phyloP scores from a whole-genome alignment of 2,329 filamentous ascomycete species.

The Cercospora sp. region DNA sequence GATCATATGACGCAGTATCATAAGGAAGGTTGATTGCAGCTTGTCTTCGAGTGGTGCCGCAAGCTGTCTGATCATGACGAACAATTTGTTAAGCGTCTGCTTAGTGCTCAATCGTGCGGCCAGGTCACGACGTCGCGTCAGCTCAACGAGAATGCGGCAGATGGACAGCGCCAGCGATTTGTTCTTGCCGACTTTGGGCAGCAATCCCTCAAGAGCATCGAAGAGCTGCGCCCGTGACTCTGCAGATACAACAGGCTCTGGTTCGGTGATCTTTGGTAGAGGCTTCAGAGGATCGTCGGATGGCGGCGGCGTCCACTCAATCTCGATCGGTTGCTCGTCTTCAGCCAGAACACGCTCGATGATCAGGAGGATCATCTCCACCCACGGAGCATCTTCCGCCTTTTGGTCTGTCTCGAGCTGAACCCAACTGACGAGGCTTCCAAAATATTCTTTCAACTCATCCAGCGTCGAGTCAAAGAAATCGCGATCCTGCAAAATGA shows the following conservation, averaged over 20 bases:
- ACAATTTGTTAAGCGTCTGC: slow-evolving; percentile 83
- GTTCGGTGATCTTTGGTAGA: slow-evolving; percentile 57
- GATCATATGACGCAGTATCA: slow-evolving; percentile 85
- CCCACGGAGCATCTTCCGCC: slow-evolving; percentile 82
- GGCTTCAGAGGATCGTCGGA: slow-evolving; percentile 43
- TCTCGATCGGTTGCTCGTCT: slow-evolving; percentile 76
- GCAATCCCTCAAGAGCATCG: slow-evolving; percentile 73
- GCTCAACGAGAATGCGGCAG: slow-evolving; percentile 77
- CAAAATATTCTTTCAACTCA: slow-evolving; percentile 73
- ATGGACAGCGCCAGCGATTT: slow-evolving; percentile 80
- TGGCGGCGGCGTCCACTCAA: slow-evolving; percentile 61
- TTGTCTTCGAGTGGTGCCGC: slow-evolving; percentile 74
- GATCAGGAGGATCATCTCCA: slow-evolving; percentile 84
- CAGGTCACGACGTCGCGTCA: slow-evolving; percentile 75
- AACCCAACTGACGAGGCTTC: slow-evolving; percentile 75
- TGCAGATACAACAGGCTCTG: slow-evolving; percentile 61
- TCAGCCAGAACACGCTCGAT: slow-evolving; percentile 88
- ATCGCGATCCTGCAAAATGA: slow-evolving; percentile 76
- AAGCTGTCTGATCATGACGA: slow-evolving; percentile 93
- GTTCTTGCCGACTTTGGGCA: slow-evolving; percentile 86
- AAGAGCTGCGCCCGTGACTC: slow-evolving; percentile 72
- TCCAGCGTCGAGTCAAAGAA: slow-evolving; percentile 79
- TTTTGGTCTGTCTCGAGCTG: slow-evolving; percentile 66
- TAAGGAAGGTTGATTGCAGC: slow-evolving; percentile 74
- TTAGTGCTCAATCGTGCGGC: slow-evolving; percentile 80